Percentiles rank a stretch among this genome's conserved stretches.
phyloP scores from a whole-genome alignment of 2,329 filamentous ascomycete genomes.

The Fusarium chuoi region DNA sequence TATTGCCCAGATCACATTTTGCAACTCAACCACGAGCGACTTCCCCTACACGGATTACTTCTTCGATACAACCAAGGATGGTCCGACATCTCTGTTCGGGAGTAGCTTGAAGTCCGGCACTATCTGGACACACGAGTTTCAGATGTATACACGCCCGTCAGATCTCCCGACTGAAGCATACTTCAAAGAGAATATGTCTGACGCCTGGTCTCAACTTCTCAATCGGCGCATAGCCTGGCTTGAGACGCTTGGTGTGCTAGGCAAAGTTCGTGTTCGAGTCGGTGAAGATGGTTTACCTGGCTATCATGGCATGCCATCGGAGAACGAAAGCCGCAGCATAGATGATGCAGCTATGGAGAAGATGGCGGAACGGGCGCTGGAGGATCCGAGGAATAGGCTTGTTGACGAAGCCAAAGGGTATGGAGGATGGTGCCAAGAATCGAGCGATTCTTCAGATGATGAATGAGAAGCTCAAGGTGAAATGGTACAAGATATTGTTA shows the following conservation, averaged over 20 bases:
- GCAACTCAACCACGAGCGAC: too few relatives aligned
- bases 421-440: too few relatives aligned
- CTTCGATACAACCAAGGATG: accelerated
- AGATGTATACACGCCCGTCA: accelerated
- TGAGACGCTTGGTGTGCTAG: accelerated
- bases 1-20: not conserved
- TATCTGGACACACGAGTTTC: not conserved
- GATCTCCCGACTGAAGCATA: accelerated
- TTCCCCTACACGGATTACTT: not conserved
- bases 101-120: accelerated
- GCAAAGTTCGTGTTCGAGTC: accelerated
- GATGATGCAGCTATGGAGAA: accelerated
- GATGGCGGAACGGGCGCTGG: not conserved
- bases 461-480: too few relatives aligned
- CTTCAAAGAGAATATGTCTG: accelerated
- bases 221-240: not conserved
- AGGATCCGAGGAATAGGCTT: not conserved
- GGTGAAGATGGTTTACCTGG: accelerated
- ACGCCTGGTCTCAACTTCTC: accelerated
- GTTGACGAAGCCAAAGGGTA: too few relatives aligned
- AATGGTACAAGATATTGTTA: too few relatives aligned
- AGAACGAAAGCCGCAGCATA: not conserved
- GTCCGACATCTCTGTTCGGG: not conserved
- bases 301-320: not conserved
- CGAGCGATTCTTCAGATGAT: too few relatives aligned